Conservation (phyloP, 805 yeast genomes). For the Yamadazyma sp. region DNA sequence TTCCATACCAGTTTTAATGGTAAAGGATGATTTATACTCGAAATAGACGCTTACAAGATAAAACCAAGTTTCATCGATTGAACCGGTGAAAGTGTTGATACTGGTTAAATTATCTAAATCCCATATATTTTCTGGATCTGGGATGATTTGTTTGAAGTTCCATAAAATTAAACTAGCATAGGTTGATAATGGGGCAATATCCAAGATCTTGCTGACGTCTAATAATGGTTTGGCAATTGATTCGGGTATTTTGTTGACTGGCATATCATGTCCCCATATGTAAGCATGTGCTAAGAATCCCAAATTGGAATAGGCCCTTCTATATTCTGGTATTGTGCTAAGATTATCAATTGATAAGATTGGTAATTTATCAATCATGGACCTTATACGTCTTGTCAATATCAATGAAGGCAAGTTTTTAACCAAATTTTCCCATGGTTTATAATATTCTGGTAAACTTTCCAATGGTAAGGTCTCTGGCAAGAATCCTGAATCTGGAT, state of each 20-base stretch:
- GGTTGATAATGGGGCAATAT: conserved; percentile 83
- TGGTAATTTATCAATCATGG: conserved; percentile 64
- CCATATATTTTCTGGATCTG: conserved; percentile 37
- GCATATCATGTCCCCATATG: conserved; percentile 75
- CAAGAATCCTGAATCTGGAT: conserved; percentile 71
- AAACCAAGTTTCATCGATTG: conserved; percentile 92
- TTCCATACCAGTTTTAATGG: conserved; percentile 63
- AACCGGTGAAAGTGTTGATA: conserved; percentile 82
- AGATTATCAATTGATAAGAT: conserved; percentile 48
- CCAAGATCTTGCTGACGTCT: conserved; percentile 52
- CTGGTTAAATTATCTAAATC: conserved; percentile 73
- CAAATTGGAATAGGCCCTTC: conserved; percentile 79
- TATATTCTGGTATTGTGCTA: conserved; percentile 46
- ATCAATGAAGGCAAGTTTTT: conserved; percentile 69
- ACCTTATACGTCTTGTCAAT: conserved; percentile 59
- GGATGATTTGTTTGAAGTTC: conserved; percentile 72
- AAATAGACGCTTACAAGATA: conserved; percentile 84
- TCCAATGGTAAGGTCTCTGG: conserved; percentile 66
- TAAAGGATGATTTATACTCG: conserved; percentile 76
- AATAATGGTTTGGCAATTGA: conserved; percentile 71
- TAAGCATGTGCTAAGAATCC: conserved; percentile 86
- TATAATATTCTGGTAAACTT: conserved; percentile 58
- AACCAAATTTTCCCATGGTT: conserved; percentile 76
- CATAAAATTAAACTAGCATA: conserved; percentile 86
- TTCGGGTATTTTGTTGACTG: conserved; percentile 61